Percentiles rank a stretch among this genome's conserved stretches.
Evolutionary conservation across 495 filamentous ascomycete species (phyloP).

Genomic region (Cercophora newfieldiana): DNA sequence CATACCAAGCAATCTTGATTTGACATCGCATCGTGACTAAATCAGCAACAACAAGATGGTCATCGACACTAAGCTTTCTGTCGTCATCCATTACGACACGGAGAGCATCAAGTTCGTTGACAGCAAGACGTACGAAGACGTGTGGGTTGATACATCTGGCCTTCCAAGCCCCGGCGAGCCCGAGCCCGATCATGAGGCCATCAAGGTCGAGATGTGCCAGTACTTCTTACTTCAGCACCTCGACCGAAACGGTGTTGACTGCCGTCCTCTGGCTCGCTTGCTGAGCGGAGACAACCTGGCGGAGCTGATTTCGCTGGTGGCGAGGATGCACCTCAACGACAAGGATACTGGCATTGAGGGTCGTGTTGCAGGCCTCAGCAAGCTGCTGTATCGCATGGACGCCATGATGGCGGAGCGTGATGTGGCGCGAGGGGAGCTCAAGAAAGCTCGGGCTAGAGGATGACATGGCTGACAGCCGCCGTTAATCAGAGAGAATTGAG

Average conservation of each 20-base stretch:
- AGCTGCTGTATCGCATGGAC: not conserved
- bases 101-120: slow-evolving; percentile 1
- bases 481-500: no score
- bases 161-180: not conserved
- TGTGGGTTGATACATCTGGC: not conserved
- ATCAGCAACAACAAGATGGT: not conserved
- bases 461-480: no score
- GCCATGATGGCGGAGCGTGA: not conserved
- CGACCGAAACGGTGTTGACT: not conserved
- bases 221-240: not conserved
- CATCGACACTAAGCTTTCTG: not conserved
- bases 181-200: not conserved
- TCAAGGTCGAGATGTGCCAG: slow-evolving; percentile 1
- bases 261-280: not conserved
- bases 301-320: not conserved
- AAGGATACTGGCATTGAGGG: not conserved
- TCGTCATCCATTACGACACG: not conserved
- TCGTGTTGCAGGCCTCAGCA: not conserved
- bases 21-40: not conserved
- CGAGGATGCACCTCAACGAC: not conserved
- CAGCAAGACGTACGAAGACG: not conserved
- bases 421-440: not conserved
- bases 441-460: not conserved
- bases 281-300: not conserved
- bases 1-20: no score